phyloP scores from a whole-genome alignment of 176 grass and related monocot species.

The Phoenix roebelenii region DNA sequence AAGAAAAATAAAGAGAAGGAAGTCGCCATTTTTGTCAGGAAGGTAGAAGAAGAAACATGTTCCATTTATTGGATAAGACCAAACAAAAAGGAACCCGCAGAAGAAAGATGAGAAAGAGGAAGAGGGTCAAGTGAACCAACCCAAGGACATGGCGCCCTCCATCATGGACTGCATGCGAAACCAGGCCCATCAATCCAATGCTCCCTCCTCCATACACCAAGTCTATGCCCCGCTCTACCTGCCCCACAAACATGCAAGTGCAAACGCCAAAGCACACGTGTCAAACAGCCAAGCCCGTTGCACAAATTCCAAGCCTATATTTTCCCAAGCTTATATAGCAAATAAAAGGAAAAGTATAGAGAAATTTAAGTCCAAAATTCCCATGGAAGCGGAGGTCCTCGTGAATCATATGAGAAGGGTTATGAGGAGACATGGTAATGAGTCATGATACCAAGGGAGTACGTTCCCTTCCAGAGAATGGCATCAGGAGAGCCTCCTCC shows the following conservation, averaged over 20 bases:
- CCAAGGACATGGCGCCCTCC: slow-evolving; percentile 97
- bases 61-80: not conserved
- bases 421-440: slow-evolving; percentile 8
- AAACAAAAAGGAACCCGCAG: slow-evolving; percentile 7
- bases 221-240: slow-evolving; percentile 95
- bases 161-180: slow-evolving; percentile 95
- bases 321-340: no score
- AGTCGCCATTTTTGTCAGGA: slow-evolving; percentile 28
- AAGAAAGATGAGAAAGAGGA: not conserved
- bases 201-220: slow-evolving; percentile 93
- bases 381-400: no score
- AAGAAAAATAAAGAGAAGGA: slow-evolving; percentile 20
- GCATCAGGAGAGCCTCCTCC: no score
- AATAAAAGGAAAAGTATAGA: no score
- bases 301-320: no score
- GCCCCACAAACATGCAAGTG: slow-evolving; percentile 14
- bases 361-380: no score
- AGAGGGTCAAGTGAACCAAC: slow-evolving; percentile 23
- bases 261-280: not conserved
- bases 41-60: slow-evolving; percentile 34
- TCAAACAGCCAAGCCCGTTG: not conserved
- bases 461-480: slow-evolving; percentile 3
- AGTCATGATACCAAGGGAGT: slow-evolving; percentile 27
- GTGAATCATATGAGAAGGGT: not conserved
- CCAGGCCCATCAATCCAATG: slow-evolving; percentile 92